Evolutionary conservation across 1,139 yeast genomes (phyloP).

Genomic region (Saccharomyces uvarum): DNA sequence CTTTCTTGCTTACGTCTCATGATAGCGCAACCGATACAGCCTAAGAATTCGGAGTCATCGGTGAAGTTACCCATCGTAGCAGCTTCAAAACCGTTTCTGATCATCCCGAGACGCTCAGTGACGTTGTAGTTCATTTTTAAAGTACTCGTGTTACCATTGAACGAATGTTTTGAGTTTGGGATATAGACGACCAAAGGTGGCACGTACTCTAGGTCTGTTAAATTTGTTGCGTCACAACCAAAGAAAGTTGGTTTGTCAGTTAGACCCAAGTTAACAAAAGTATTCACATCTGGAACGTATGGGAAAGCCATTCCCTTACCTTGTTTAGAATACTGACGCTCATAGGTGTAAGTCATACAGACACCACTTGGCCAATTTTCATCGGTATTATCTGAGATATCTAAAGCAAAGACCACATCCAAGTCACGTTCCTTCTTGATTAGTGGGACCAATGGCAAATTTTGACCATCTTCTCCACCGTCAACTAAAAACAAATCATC

Average conservation of each 20-base stretch:
- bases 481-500: slow-evolving; percentile 63
- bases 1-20: slow-evolving; percentile 78
- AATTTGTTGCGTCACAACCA: slow-evolving; percentile 72
- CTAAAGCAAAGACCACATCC: slow-evolving; percentile 77
- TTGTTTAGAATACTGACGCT: slow-evolving; percentile 58
- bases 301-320: slow-evolving; percentile 62
- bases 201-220: slow-evolving; percentile 38
- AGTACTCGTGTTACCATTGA: slow-evolving; percentile 63
- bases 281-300: slow-evolving; percentile 67
- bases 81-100: slow-evolving; percentile 74
- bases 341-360: slow-evolving; percentile 55
- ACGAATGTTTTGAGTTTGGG: slow-evolving; percentile 69
- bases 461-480: slow-evolving; percentile 82
- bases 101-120: slow-evolving; percentile 51
- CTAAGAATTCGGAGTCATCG: slow-evolving; percentile 61
- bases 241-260: slow-evolving; percentile 65
- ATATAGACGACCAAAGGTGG: slow-evolving; percentile 77
- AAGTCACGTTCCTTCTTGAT: slow-evolving; percentile 60
- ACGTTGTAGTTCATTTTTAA: slow-evolving; percentile 56
- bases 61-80: slow-evolving; percentile 69
- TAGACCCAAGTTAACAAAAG: slow-evolving; percentile 55
- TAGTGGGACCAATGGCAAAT: slow-evolving; percentile 71
- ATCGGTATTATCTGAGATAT: slow-evolving; percentile 71
- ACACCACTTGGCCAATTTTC: slow-evolving; percentile 72
- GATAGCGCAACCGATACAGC: slow-evolving; percentile 85